These are phyloP conservation scores for Rossbeevera mucosa DNA, from an alignment of 768 basidiomycete species.

Conservation along the genomic window DNA sequence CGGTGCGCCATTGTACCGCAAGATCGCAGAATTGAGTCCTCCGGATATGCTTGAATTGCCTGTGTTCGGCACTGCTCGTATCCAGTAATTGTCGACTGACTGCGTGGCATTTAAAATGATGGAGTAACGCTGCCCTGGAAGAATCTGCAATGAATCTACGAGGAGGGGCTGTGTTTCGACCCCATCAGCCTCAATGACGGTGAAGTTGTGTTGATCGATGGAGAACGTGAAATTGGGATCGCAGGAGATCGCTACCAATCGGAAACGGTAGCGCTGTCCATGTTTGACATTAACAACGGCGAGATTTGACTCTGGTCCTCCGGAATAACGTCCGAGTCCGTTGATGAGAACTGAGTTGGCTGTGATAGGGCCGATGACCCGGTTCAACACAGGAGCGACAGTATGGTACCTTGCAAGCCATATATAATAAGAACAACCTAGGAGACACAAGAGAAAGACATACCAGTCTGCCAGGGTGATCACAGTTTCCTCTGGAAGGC, in stretches of 20 bases:
- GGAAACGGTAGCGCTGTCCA: slow-evolving; percentile 44
- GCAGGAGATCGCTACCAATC: slow-evolving; percentile 44
- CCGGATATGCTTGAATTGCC: slow-evolving; percentile 22
- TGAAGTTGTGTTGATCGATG: slow-evolving; percentile 43
- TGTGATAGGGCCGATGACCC: slow-evolving; percentile 13
- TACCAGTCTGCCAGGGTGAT: slow-evolving; percentile 27
- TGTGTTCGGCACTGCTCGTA: slow-evolving; percentile 36
- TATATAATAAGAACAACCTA: neutral
- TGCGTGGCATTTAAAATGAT: slow-evolving; percentile 42
- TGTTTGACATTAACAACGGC: slow-evolving; percentile 37
- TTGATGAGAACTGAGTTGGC: slow-evolving; percentile 29
- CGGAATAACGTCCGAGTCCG: slow-evolving; percentile 27
- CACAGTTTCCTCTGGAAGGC: slow-evolving; percentile 19
- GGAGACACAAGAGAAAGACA: neutral
- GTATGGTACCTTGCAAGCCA: slow-evolving; percentile 19
- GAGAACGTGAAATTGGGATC: slow-evolving; percentile 42
- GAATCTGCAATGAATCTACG: slow-evolving; percentile 35
- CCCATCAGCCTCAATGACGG: slow-evolving; percentile 44
- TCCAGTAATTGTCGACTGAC: slow-evolving; percentile 50
- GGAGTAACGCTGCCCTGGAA: slow-evolving; percentile 39
- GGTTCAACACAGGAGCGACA: slow-evolving; percentile 14
- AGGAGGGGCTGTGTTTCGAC: slow-evolving; percentile 38
- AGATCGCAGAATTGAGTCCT: slow-evolving; percentile 52
- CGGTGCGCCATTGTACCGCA: slow-evolving; percentile 44
- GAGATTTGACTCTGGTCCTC: slow-evolving; percentile 35